Conservation (phyloP, 2,329 filamentous ascomycete genomes). For the Juglanconis oblonga region DNA sequence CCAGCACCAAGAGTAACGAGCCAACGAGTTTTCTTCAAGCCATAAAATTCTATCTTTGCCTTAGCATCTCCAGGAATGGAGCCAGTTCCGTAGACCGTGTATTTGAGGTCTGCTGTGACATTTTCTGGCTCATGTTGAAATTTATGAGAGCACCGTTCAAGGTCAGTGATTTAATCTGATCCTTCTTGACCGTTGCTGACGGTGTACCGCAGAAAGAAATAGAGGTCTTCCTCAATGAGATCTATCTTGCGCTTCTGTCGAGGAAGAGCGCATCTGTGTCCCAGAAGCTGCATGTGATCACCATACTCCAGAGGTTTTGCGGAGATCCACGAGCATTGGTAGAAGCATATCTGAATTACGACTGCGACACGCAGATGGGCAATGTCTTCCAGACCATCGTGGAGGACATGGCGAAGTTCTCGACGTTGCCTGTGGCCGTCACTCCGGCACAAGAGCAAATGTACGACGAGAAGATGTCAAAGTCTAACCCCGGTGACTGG, state of each 20-base stretch:
- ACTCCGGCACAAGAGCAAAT: constrained; percentile 77
- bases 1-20: constrained; percentile 83
- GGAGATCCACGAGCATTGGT: constrained; percentile 85
- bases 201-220: constrained; percentile 73
- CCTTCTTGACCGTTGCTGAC: not conserved
- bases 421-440: constrained; percentile 73
- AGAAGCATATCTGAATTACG: constrained; percentile 96
- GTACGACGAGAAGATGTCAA: constrained; percentile 76
- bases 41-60: constrained; percentile 92
- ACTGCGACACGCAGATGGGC: constrained; percentile 91
- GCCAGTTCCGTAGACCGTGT: constrained; percentile 88
- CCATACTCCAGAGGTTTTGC: constrained; percentile 78
- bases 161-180: constrained; percentile 44
- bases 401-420: constrained; percentile 86
- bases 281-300: constrained; percentile 90
- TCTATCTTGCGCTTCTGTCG: constrained; percentile 89
- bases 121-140: constrained; percentile 97
- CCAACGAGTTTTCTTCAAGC: constrained; percentile 90
- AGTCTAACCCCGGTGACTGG: constrained; percentile 69
- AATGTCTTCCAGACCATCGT: constrained; percentile 97
- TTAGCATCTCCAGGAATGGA: constrained; percentile 92
- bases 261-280: constrained; percentile 81
- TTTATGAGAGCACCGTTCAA: constrained; percentile 92
- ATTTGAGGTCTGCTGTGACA: constrained; percentile 94
- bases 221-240: constrained; percentile 96